Percentiles rank a stretch among this genome's conserved stretches.
Evolutionary conservation across 768 basidiomycete species (phyloP).

Genomic region (Chiua virens): DNA sequence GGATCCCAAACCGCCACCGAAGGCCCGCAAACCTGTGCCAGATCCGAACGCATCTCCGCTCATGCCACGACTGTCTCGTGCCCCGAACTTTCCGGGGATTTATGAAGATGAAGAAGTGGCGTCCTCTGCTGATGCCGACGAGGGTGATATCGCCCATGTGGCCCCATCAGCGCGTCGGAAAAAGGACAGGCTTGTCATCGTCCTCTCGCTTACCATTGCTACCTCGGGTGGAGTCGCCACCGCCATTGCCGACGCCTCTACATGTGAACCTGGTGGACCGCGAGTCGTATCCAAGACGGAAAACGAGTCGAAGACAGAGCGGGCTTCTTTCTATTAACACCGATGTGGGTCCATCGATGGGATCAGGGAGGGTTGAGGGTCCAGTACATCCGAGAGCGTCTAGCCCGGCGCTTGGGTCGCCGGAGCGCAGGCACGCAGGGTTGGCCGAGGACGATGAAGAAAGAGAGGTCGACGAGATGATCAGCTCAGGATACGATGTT

Average conservation of each 20-base stretch:
- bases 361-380: slow-evolving; percentile 28
- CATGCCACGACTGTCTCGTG: slow-evolving; percentile 57
- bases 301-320: slow-evolving; percentile 38
- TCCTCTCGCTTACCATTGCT: slow-evolving; percentile 51
- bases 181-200: slow-evolving; percentile 46
- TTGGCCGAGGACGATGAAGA: slow-evolving; percentile 60
- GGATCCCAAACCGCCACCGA: slow-evolving; percentile 46
- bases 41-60: slow-evolving; percentile 48
- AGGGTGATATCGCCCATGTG: slow-evolving; percentile 39
- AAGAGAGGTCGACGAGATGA: slow-evolving; percentile 34
- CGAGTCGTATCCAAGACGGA: slow-evolving; percentile 31
- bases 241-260: slow-evolving; percentile 34
- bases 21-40: slow-evolving; percentile 47
- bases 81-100: slow-evolving; percentile 67
- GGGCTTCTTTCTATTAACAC: slow-evolving; percentile 53
- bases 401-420: slow-evolving; percentile 70
- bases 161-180: slow-evolving; percentile 43
- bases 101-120: slow-evolving; percentile 63
- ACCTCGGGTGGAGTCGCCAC: slow-evolving; percentile 42
- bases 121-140: slow-evolving; percentile 41
- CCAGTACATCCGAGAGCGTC: slow-evolving; percentile 52
- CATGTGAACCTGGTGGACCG: slow-evolving; percentile 35
- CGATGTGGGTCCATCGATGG: slow-evolving; percentile 28
- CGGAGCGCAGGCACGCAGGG: slow-evolving; percentile 52
- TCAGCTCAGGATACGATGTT: slow-evolving; percentile 10